Conservation (phyloP, 352 stramenopile species). For the Pythium myriotylum region DNA sequence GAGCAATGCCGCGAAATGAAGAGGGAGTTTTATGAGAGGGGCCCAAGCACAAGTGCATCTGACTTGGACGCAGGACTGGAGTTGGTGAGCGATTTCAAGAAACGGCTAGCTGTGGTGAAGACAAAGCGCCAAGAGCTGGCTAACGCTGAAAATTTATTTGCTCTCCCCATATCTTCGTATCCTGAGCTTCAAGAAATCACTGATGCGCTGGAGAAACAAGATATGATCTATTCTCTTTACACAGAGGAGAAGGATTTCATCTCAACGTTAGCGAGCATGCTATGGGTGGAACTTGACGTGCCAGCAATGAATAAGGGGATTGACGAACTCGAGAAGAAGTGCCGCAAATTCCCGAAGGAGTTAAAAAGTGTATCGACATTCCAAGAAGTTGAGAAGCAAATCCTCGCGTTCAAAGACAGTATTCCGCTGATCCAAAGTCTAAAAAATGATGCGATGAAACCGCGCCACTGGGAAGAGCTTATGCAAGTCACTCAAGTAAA, state of each 20-base stretch:
- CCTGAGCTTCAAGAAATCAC: slow-evolving; percentile 88
- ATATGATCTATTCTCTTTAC: slow-evolving; percentile 91
- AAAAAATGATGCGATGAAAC: slow-evolving; percentile 95
- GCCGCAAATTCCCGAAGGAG: slow-evolving; percentile 91
- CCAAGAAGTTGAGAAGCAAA: slow-evolving; percentile 89
- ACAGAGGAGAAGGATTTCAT: slow-evolving; percentile 94
- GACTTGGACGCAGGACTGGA: slow-evolving; percentile 91
- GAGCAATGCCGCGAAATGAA: slow-evolving; percentile 87
- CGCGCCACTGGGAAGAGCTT: slow-evolving; percentile 90
- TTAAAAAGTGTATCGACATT: slow-evolving; percentile 92
- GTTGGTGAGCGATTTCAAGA: slow-evolving; percentile 85
- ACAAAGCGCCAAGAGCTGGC: slow-evolving; percentile 83
- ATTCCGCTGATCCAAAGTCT: slow-evolving; percentile 94
- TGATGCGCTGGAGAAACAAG: slow-evolving; percentile 88
- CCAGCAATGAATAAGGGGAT: slow-evolving; percentile 90
- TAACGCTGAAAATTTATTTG: slow-evolving; percentile 95
- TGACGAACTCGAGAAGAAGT: slow-evolving; percentile 93
- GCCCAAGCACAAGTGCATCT: slow-evolving; percentile 81
- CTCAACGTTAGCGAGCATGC: slow-evolving; percentile 81
- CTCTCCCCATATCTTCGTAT: slow-evolving; percentile 90
- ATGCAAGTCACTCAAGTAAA: slow-evolving; percentile 89
- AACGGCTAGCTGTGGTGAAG: slow-evolving; percentile 79
- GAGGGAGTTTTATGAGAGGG: slow-evolving; percentile 83
- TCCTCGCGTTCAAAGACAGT: slow-evolving; percentile 93
- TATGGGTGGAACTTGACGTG: slow-evolving; percentile 95